Evolutionary conservation across 192 early-diverging fungal species (phyloP).

Genomic region (Haplosporangium gracile): DNA sequence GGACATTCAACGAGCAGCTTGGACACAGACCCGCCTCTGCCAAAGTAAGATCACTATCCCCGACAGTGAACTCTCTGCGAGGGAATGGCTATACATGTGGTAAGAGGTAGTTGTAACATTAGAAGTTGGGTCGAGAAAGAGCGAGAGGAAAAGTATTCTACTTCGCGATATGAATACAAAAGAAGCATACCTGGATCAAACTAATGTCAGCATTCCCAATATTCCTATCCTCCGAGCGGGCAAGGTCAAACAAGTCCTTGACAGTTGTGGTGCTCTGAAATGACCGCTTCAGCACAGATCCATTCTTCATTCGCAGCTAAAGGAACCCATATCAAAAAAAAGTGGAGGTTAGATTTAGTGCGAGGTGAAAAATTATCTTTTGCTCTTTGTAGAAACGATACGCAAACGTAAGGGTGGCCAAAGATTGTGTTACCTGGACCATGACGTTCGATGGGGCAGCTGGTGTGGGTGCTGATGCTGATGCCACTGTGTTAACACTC

Average conservation of each 20-base stretch:
- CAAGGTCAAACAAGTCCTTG: constrained; percentile 43
- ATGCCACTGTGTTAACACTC: background rate
- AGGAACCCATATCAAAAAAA: background rate
- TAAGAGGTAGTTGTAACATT: background rate
- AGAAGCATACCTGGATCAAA: constrained; percentile 36
- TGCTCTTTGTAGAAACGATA: background rate
- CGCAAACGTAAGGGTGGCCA: background rate
- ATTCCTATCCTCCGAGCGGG: constrained; percentile 31
- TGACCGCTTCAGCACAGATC: constrained; percentile 27
- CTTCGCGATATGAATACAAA: too few relatives aligned
- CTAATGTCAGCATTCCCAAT: constrained; percentile 47
- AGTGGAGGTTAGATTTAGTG: background rate
- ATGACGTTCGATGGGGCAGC: background rate
- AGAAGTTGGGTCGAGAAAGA: background rate
- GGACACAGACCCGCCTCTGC: constrained; percentile 30
- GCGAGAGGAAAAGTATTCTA: background rate
- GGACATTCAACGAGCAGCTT: constrained; percentile 52
- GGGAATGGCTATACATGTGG: constrained; percentile 27
- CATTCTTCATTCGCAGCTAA: constrained; percentile 44
- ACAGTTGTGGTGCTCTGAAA: constrained; percentile 21
- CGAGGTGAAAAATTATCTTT: background rate
- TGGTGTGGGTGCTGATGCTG: background rate
- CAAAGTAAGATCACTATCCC: constrained; percentile 28
- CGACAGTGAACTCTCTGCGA: constrained; percentile 35
- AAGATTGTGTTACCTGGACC: constrained; percentile 30